Evolutionary conservation across 2,329 filamentous ascomycete species (phyloP), one percentile per base, ranked within the genome.

Genomic region (Talaromyces verruculosus): DNA sequence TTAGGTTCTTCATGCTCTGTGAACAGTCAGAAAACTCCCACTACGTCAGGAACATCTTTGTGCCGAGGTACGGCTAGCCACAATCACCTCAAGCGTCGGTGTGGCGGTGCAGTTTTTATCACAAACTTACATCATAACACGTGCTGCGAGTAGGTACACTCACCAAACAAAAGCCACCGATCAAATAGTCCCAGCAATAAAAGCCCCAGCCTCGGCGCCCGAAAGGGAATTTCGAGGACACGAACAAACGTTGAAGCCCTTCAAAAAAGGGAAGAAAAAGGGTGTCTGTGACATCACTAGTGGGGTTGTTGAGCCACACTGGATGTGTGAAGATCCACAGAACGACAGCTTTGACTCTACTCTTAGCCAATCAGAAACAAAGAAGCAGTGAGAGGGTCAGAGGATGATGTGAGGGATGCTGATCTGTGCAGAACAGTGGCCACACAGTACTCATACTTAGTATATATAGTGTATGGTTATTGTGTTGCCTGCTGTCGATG

Each of bases 271-370:
- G 13, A 6, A 13, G 45, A 28, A 15, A 49, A 49, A 49, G 6
- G 13, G 41, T 4, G 17, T 19, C 17, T 33, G 30, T 57, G 53
- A 57, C 53, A 25, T 57, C 53, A 57, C 19, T 8, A 10, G 53
- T 57, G 53, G 53, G n/a, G 53, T 4, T 5, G 15, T 22, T 39
- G n/a, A 57, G 53, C 53, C 53, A 57, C 53, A 37, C n/a, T 57
- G 5, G 30, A 11, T 55, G 51, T 17, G 10, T 5, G 17, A 5
- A 3, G 49, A 30, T 10, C 53, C 53, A 22, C n/a, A 57, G 10
- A 25, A 39, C 22, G 33, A 35, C 8, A 37, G 51, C 30, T 55
- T 55, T 55, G 30, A 37, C 28, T 55, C 5, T n/a, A 6, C 0
- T 15, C 11, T 8, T 1, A 6, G 17, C 51, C n/a, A 55, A 37